A percentile compares a stretch with the other conserved stretches of the same genome.
These are phyloP conservation scores for Salix exigua DNA, from an alignment of 345 rosid species.

Conservation along the genomic window DNA sequence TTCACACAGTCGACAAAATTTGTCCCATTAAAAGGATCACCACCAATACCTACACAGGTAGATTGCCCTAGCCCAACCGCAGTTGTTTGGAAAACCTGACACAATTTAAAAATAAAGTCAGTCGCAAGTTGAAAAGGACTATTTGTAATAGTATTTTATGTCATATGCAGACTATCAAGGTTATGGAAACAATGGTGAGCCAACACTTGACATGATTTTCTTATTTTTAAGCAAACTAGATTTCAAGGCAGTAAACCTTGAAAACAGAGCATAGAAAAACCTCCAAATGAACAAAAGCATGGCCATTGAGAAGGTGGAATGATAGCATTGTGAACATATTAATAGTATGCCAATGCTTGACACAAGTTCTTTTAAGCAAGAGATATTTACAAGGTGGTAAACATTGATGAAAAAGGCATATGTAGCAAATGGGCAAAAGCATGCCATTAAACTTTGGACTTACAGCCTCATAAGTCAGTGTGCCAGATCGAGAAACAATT, in stretches of 20 bases:
- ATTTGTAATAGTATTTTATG: background rate
- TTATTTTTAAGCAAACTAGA: background rate
- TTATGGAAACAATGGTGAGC: background rate
- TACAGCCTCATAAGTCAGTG: constrained; percentile 97
- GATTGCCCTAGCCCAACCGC: constrained; percentile 94
- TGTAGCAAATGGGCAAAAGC: background rate
- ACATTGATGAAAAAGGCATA: background rate
- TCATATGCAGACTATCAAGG: background rate
- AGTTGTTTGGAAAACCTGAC: constrained; percentile 93
- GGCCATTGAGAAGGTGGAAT: too few relatives aligned
- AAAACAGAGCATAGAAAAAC: too few relatives aligned
- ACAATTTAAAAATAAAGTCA: background rate
- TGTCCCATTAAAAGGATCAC: constrained; percentile 98
- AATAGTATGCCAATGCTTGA: too few relatives aligned
- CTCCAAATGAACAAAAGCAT: background rate
- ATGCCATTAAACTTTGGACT: constrained; percentile 20
- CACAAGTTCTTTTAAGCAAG: background rate
- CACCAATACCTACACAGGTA: constrained; percentile 90
- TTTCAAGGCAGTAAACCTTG: too few relatives aligned
- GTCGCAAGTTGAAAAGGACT: too few relatives aligned
- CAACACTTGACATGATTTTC: background rate
- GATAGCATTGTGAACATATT: too few relatives aligned
- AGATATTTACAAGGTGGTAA: background rate
- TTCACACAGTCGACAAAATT: constrained; percentile 88
- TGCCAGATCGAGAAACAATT: constrained; percentile 95